Evolutionary conservation across 441 rosid species (phyloP).

Genomic region (Erodium moschatum): DNA sequence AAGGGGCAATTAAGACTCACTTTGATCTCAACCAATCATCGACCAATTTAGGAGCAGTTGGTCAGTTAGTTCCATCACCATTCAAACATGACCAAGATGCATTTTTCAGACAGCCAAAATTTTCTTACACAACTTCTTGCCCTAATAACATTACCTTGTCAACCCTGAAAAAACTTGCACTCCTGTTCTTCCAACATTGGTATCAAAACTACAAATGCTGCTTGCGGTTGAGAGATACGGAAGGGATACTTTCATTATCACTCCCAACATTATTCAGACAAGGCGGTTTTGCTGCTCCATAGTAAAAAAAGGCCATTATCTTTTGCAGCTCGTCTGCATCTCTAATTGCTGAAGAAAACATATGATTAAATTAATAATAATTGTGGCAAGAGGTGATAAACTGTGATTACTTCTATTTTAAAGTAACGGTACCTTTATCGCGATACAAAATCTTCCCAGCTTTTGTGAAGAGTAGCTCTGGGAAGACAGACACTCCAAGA

Average conservation of each 20-base stretch:
- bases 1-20: no score
- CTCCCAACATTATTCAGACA: constrained; percentile 32
- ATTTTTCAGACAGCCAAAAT: no score
- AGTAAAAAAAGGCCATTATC: constrained; percentile 86
- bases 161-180: no score
- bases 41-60: no score
- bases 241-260: constrained; percentile 52
- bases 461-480: constrained; percentile 78
- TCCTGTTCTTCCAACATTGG: neutral
- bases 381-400: neutral
- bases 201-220: neutral
- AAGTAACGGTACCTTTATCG: constrained; percentile 49
- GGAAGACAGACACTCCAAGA: constrained; percentile 59
- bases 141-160: no score
- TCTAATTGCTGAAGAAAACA: constrained; percentile 40
- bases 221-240: neutral
- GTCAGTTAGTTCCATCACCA: no score
- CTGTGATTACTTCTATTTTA: neutral
- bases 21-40: no score
- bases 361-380: constrained; percentile 8
- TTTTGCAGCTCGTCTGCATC: constrained; percentile 72
- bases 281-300: constrained; percentile 78
- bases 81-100: no score
- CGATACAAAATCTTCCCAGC: constrained; percentile 78
- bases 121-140: no score